Conservation (phyloP, 352 stramenopile species). For the Chrysophaeum taylorii region DNA sequence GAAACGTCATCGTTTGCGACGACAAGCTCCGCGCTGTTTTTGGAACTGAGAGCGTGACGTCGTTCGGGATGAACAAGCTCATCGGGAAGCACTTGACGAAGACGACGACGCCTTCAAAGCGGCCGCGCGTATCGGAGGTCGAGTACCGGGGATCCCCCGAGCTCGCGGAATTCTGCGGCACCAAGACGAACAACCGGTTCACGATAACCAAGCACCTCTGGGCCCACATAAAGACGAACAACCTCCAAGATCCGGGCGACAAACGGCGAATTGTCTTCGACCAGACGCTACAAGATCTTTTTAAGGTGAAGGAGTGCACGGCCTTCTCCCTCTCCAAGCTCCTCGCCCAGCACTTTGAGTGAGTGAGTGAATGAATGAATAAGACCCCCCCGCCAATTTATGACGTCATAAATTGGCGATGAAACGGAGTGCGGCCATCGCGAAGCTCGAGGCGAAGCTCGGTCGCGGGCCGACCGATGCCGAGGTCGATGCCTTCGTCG, state of each 20-base stretch:
- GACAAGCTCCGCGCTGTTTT: constrained; percentile 30
- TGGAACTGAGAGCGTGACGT: constrained; percentile 28
- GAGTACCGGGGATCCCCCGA: neutral
- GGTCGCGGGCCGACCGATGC: neutral
- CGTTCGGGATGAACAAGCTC: constrained; percentile 38
- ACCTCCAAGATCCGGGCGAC: constrained; percentile 34
- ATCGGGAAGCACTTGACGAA: constrained; percentile 2
- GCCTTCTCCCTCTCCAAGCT: constrained; percentile 38
- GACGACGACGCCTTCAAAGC: neutral
- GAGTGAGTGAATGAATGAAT: no score
- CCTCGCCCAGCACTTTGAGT: constrained; percentile 32
- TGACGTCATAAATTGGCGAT: no score
- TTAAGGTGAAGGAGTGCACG: constrained; percentile 30
- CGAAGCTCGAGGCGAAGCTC: neutral
- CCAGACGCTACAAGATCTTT: constrained; percentile 27
- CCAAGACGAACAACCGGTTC: neutral
- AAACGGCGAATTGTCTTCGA: constrained; percentile 37
- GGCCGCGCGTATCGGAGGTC: neutral
- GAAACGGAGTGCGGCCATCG: no score
- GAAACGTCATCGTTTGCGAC: constrained; percentile 36
- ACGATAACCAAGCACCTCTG: constrained; percentile 29
- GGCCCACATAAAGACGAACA: constrained; percentile 37
- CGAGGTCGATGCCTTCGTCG: neutral
- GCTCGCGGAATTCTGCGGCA: neutral
- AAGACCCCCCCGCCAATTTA: no score